Evolutionary conservation across 1,284 basidiomycete species (phyloP).

Genomic region (Neonothopanus nambi): DNA sequence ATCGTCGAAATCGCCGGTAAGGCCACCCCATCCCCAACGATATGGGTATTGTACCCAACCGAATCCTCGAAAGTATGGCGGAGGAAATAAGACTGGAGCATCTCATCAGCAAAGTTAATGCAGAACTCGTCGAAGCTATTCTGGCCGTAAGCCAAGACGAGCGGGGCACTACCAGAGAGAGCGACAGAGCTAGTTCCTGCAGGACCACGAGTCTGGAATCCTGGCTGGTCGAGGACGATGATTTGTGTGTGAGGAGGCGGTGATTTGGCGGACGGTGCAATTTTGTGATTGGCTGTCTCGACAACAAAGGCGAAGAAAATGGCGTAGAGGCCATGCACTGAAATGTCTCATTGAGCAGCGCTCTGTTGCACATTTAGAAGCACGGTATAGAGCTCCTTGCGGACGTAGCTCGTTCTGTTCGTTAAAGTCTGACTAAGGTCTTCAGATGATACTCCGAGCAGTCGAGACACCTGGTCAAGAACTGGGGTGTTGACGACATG

Average conservation of each 20-base stretch:
- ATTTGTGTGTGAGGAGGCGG: conserved; percentile 65
- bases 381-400: conserved; percentile 84
- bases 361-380: conserved; percentile 78
- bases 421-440: conserved; percentile 80
- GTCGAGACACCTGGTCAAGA: conserved; percentile 70
- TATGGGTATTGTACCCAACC: conserved; percentile 62
- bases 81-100: conserved; percentile 78
- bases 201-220: conserved; percentile 77
- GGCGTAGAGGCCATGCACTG: conserved; percentile 85
- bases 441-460: conserved; percentile 76
- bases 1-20: conserved; percentile 71
- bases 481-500: conserved; percentile 64
- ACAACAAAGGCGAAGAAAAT: conserved; percentile 91
- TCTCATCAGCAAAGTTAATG: conserved; percentile 85
- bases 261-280: conserved; percentile 61
- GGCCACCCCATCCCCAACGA: conserved; percentile 69
- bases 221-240: conserved; percentile 78
- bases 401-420: conserved; percentile 84
- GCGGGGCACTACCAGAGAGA: conserved; percentile 58
- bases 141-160: conserved; percentile 75
- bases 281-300: conserved; percentile 85
- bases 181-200: conserved; percentile 61
- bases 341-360: conserved; percentile 72
- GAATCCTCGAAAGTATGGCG: conserved; percentile 77
- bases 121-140: conserved; percentile 88